Percentiles rank a stretch among this genome's conserved stretches.
phyloP scores from a whole-genome alignment of 306 rosid genomes.

The Nissolia schottii region DNA sequence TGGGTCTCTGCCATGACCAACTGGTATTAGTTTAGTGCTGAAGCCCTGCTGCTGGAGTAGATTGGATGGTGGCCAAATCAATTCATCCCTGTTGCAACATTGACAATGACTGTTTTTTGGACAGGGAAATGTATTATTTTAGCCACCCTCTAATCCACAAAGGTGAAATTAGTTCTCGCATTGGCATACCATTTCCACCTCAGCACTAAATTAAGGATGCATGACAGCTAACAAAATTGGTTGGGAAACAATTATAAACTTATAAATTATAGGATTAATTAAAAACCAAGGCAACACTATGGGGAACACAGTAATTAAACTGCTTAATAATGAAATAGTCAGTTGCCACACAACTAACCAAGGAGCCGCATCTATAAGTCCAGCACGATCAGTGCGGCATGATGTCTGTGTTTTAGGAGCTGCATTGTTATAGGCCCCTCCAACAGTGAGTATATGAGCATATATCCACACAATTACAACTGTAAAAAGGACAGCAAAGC shows the following conservation, averaged over 20 bases:
- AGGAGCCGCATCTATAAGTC: slow-evolving; percentile 81
- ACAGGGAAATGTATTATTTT: background rate
- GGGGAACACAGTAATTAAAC: background rate
- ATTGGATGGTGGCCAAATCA: background rate
- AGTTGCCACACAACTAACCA: slow-evolving; percentile 56
- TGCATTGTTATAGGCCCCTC: slow-evolving; percentile 79
- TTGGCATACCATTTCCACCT: background rate
- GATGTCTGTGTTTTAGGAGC: slow-evolving; percentile 70
- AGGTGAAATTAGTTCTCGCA: background rate
- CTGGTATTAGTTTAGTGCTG: background rate
- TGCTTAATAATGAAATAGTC: background rate
- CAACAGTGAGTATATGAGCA: slow-evolving; percentile 93
- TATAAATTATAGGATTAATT: background rate
- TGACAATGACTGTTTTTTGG: background rate
- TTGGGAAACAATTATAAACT: background rate
- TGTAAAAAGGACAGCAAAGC: slow-evolving; percentile 81
- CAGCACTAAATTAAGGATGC: background rate
- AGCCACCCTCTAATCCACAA: background rate
- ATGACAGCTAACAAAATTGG: background rate
- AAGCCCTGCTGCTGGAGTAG: background rate
- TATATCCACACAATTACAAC: slow-evolving; percentile 90
- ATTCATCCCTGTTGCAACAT: background rate
- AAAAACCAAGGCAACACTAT: background rate
- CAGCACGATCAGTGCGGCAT: slow-evolving; percentile 97
- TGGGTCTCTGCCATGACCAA: background rate